A percentile compares a stretch with the other conserved stretches of the same genome.
Evolutionary conservation across 192 early-diverging fungal genomes (phyloP).

Genomic region (Umbelopsis vinacea): DNA sequence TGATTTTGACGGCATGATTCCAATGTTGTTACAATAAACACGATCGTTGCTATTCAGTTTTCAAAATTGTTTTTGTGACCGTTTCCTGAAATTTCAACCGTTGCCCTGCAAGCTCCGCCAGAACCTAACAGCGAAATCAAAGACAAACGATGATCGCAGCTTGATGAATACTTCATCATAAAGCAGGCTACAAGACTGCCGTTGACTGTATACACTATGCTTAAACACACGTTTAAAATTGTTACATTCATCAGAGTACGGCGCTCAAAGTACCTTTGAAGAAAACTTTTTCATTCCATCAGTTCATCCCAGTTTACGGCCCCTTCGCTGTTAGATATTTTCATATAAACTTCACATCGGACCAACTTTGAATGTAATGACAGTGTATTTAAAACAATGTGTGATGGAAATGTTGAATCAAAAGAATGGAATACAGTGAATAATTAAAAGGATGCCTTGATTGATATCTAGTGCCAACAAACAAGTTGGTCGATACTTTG

Average conservation of each 20-base stretch:
- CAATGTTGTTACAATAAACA: background rate
- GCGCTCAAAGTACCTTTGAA: no score
- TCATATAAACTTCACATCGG: background rate
- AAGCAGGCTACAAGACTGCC: no score
- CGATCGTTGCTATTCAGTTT: background rate
- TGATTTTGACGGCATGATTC: conserved; percentile 13
- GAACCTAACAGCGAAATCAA: no score
- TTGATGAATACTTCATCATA: no score
- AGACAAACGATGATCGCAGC: no score
- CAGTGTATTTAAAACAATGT: conserved; percentile 4
- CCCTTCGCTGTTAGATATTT: no score
- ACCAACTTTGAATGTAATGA: background rate
- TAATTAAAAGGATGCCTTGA: background rate
- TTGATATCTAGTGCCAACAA: background rate
- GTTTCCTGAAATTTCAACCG: background rate
- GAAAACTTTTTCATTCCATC: no score
- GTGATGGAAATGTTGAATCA: background rate
- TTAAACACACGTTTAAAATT: no score
- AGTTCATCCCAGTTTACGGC: no score
- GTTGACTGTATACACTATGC: no score
- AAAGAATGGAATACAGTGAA: background rate
- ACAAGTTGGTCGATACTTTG: background rate
- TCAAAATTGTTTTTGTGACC: conserved; percentile 19
- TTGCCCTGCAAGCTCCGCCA: no score
- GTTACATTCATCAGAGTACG: no score